These are phyloP conservation scores for Phytophthora podocarpi DNA, from an alignment of 352 stramenopile species.

Conservation along the genomic window DNA sequence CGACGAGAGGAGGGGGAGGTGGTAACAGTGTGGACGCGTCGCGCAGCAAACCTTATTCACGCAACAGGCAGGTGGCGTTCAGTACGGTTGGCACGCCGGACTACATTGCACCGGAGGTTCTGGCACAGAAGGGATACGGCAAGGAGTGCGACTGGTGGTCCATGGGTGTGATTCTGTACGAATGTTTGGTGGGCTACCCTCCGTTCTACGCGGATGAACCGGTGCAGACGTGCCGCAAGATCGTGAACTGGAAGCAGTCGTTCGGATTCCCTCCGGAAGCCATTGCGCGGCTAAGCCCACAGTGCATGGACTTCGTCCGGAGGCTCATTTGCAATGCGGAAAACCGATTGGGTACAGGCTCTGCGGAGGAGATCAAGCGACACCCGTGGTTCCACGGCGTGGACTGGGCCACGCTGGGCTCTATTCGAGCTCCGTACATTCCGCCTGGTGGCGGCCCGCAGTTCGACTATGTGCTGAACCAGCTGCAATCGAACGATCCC, in stretches of 20 bases:
- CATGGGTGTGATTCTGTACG: conserved; percentile 99
- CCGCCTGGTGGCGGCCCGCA: conserved; percentile 82
- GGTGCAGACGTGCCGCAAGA: conserved; percentile 97
- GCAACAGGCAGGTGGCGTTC: conserved; percentile 93
- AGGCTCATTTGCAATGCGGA: conserved; percentile 95
- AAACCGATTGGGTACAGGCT: conserved; percentile 92
- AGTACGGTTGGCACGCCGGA: conserved; percentile 99
- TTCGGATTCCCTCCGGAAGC: conserved; percentile 83
- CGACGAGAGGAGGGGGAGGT: conserved; percentile 28
- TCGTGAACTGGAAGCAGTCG: conserved; percentile 88
- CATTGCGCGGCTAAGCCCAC: conserved; percentile 58
- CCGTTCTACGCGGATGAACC: conserved; percentile 98
- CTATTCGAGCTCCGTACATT: conserved; percentile 90
- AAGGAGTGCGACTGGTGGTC: conserved; percentile 99
- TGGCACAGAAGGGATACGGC: conserved; percentile 86
- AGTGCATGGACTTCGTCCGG: conserved; percentile 93
- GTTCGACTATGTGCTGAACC: conserved; percentile 92
- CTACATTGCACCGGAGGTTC: conserved; percentile 99
- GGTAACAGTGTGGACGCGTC: conserved; percentile 47
- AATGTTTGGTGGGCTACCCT: conserved; percentile 99
- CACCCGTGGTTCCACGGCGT: conserved; percentile 97
- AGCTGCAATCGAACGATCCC: conserved; percentile 84
- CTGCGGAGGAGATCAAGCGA: conserved; percentile 95
- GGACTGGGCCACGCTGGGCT: conserved; percentile 91
- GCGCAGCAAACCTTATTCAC: conserved; percentile 51